Evolutionary conservation across 192 early-diverging fungal genomes (phyloP), one percentile per base, ranked within the genome.

Genomic region (Powellomyces hirtus): DNA sequence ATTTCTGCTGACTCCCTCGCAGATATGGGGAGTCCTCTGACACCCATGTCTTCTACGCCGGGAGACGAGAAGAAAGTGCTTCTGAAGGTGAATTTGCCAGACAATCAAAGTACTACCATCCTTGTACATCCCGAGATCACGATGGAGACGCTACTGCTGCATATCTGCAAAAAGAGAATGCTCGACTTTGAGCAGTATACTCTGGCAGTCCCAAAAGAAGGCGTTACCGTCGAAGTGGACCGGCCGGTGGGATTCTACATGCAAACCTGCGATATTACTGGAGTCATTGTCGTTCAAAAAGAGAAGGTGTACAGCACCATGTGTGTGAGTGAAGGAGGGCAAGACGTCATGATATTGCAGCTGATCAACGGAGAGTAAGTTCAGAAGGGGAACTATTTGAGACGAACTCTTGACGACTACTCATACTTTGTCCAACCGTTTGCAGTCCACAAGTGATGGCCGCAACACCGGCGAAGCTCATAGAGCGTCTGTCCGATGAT

Each of bases 371-470:
- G 72, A 31, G 60, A 70, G 85, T 84, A 57, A 64, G 76, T 71
- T 5, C 10, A 26, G 31, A 16, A 31, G 20, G 16, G 16, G 53
- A 29, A 29, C 2, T 2, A 7, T 56, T 42, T 42, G 40, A 42
- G 24, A 30, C 53, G 5, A 30, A 56, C 16, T 30, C 4, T 77
- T 18, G 18, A 35, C 38, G 38, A 27, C 24, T 20, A 34, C 10
- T 58, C 31, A 38, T 34, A 31, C 1, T 26, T 30, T 65, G 22
- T 56, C 31, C n/a, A 51, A n/a, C 14, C 29, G 33, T 29, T 58
- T 36, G n/a, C 31, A 84, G 83, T 10, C 67, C 75, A 4, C 70
- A 68, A 49, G 81, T 84, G 4, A 84, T 84, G 79, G 81, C 81
- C 1, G 83, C 73, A 4, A 76, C 81, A 35, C 72, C 74, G 3